phyloP scores from a whole-genome alignment of 2,329 filamentous ascomycete genomes.

The Emmonsiellopsis sp. region DNA sequence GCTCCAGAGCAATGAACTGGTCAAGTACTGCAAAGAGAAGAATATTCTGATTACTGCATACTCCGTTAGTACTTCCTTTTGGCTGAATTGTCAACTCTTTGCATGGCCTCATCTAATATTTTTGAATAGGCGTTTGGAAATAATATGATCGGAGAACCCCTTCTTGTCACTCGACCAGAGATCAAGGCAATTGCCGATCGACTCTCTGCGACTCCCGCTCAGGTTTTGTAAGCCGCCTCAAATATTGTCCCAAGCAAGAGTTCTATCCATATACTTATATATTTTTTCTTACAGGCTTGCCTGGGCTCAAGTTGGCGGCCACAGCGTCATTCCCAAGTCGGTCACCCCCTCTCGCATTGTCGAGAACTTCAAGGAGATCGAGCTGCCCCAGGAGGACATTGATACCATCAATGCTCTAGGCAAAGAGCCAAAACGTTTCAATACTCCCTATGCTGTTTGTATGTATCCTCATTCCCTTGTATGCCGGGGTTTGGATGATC shows the following conservation, averaged over 20 bases:
- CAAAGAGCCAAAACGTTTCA: slow-evolving; percentile 27
- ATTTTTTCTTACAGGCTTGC: slow-evolving; percentile 18
- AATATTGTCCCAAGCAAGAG: background rate
- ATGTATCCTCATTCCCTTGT: slow-evolving; percentile 4
- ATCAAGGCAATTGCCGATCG: slow-evolving; percentile 54
- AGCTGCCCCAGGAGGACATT: slow-evolving; percentile 29
- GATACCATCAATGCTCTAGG: slow-evolving; percentile 25
- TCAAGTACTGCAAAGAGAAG: slow-evolving; percentile 48
- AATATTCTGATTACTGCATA: slow-evolving; percentile 55
- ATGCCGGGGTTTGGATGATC: background rate
- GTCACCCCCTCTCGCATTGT: slow-evolving; percentile 33
- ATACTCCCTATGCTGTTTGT: slow-evolving; percentile 24
- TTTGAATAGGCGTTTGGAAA: slow-evolving; percentile 43
- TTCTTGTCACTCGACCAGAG: slow-evolving; percentile 54
- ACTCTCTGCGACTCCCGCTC: slow-evolving; percentile 24
- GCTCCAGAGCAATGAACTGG: slow-evolving; percentile 50
- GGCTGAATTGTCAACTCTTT: background rate
- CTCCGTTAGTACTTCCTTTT: slow-evolving; percentile 33
- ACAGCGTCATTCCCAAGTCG: slow-evolving; percentile 35
- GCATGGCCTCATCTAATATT: background rate
- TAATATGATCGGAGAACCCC: slow-evolving; percentile 50
- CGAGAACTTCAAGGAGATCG: slow-evolving; percentile 34
- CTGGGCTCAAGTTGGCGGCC: slow-evolving; percentile 31
- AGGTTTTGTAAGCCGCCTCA: slow-evolving; percentile 24
- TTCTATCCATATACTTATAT: background rate